These are phyloP conservation scores for Aspergillus ostianus DNA, from an alignment of 495 filamentous ascomycete genomes.

Conservation along the genomic window DNA sequence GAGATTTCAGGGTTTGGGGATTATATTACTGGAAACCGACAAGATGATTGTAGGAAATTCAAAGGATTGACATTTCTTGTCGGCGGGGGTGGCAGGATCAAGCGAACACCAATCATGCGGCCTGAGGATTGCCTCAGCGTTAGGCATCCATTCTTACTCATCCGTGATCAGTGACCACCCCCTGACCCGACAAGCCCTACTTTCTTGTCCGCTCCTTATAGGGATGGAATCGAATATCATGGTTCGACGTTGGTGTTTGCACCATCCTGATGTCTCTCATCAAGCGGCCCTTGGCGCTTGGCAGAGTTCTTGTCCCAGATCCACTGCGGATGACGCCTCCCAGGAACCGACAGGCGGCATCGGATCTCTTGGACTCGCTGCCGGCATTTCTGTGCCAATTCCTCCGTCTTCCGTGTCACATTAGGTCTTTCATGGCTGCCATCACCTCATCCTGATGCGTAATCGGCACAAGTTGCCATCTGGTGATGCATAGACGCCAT, in stretches of 20 bases:
- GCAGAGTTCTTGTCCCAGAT: not conserved
- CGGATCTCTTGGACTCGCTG: not conserved
- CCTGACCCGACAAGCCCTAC: not conserved
- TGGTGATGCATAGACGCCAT: not conserved
- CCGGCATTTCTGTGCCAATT: not conserved
- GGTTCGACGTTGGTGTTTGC: not conserved
- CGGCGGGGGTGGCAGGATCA: not conserved
- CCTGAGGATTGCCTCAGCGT: not conserved
- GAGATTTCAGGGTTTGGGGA: not conserved
- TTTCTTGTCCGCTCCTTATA: not conserved
- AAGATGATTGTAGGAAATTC: not conserved
- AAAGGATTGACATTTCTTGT: not conserved
- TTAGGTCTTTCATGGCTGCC: not conserved
- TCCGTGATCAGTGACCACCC: not conserved
- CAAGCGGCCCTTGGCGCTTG: not conserved
- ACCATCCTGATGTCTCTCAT: not conserved
- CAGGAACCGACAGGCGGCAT: not conserved
- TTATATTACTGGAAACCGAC: too few species aligned
- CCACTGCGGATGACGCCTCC: not conserved
- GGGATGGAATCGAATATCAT: not conserved
- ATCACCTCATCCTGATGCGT: not conserved
- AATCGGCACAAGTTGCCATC: not conserved
- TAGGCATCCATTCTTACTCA: not conserved
- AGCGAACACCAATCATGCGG: not conserved
- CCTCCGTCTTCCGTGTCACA: not conserved